Conservation (phyloP, 495 filamentous ascomycete genomes). For the Astrocystis sublimbata region DNA sequence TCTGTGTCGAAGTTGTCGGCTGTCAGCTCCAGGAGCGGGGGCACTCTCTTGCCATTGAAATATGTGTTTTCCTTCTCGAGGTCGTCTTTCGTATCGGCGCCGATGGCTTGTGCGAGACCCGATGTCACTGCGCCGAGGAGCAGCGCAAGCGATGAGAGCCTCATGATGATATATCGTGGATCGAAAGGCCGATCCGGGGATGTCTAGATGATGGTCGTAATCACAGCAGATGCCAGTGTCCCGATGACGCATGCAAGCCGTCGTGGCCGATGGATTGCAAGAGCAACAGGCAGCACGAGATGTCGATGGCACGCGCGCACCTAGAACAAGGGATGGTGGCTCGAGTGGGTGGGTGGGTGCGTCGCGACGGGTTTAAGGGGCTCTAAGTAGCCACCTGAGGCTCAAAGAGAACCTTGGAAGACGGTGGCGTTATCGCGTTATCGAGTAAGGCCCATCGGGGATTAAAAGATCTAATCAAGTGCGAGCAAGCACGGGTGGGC, state of each 20-base stretch:
- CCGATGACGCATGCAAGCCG: constrained; percentile 5
- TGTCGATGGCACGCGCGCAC: background rate
- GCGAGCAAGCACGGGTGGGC: constrained; percentile 19
- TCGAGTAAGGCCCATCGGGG: constrained; percentile 28
- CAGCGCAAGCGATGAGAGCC: constrained; percentile 40
- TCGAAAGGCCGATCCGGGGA: background rate
- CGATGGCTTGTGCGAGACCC: constrained; percentile 35
- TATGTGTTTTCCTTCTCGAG: constrained; percentile 51
- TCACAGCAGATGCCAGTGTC: constrained; percentile 3
- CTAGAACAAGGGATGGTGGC: constrained; percentile 2
- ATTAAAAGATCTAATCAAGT: constrained; percentile 31
- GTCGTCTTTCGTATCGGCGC: constrained; percentile 35
- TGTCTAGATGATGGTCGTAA: background rate
- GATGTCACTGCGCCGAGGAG: constrained; percentile 43
- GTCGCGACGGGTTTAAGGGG: constrained; percentile 17
- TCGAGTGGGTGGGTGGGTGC: background rate
- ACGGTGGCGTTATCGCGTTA: constrained; percentile 33
- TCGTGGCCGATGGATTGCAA: constrained; percentile 3
- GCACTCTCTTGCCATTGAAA: constrained; percentile 81
- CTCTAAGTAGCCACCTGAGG: background rate
- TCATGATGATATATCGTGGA: constrained; percentile 28
- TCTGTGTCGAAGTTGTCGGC: constrained; percentile 45
- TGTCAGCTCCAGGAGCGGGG: constrained; percentile 62
- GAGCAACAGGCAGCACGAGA: background rate
- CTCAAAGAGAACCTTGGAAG: background rate